Conservation (phyloP, 2,329 filamentous ascomycete species). For the Penicillium sp. region DNA sequence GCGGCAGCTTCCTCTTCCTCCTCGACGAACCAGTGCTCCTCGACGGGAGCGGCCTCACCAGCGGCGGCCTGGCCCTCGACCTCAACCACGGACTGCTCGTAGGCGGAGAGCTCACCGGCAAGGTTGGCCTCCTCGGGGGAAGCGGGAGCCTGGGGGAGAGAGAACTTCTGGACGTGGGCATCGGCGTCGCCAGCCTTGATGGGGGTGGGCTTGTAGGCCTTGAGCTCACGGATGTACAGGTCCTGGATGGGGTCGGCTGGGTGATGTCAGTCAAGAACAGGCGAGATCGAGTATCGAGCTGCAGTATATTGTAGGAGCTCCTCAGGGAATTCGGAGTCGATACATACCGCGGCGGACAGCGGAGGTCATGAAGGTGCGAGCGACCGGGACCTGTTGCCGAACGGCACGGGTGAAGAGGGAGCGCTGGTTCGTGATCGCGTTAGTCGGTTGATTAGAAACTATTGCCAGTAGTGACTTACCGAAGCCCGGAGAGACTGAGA, state of each 20-base stretch:
- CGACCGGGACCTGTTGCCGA: constrained; percentile 56
- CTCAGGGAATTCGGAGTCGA: constrained; percentile 17
- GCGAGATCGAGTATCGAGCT: constrained; percentile 25
- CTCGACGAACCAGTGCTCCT: constrained; percentile 81
- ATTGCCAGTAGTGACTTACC: constrained; percentile 47
- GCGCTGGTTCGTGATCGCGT: constrained; percentile 46
- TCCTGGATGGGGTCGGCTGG: constrained; percentile 96
- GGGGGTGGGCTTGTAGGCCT: constrained; percentile 83
- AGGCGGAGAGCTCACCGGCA: constrained; percentile 85
- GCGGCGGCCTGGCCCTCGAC: constrained; percentile 79
- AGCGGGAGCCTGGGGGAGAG: constrained; percentile 72
- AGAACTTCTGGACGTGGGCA: constrained; percentile 88
- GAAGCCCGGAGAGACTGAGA: constrained; percentile 62
- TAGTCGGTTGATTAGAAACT: not conserved
- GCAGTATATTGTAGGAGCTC: not conserved
- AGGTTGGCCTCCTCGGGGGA: constrained; percentile 95
- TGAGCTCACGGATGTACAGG: constrained; percentile 94
- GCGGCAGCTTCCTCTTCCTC: constrained; percentile 56
- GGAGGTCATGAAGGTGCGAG: constrained; percentile 64
- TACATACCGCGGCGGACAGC: constrained; percentile 61
- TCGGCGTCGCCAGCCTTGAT: constrained; percentile 85
- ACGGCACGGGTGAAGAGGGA: constrained; percentile 61
- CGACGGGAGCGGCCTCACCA: constrained; percentile 60
- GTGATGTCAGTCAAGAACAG: constrained; percentile 21
- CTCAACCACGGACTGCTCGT: constrained; percentile 88